phyloP scores from a whole-genome alignment of 2,329 filamentous ascomycete genomes.

The Calonectria ilicicola region DNA sequence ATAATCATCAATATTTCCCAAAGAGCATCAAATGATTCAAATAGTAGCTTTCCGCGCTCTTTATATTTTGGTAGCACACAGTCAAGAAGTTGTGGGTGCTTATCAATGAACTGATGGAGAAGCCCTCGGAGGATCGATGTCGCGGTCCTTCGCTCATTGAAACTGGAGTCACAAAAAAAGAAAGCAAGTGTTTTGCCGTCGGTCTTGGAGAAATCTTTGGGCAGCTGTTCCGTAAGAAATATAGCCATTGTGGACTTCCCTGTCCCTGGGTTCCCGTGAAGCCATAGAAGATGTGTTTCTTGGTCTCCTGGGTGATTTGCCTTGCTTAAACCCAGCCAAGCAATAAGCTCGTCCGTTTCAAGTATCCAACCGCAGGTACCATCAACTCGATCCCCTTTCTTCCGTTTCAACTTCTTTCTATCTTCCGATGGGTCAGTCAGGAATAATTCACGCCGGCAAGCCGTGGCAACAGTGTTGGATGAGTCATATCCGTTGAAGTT shows the following conservation, averaged over 20 bases:
- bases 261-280: constrained; percentile 36
- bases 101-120: constrained; percentile 34
- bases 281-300: constrained; percentile 27
- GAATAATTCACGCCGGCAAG: constrained; percentile 32
- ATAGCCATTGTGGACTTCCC: constrained; percentile 40
- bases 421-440: constrained; percentile 36
- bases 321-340: constrained; percentile 27
- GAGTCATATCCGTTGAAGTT: not conserved
- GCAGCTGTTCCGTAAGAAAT: constrained; percentile 37
- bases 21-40: constrained; percentile 37
- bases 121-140: constrained; percentile 39
- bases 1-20: constrained; percentile 34
- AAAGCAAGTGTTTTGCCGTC: constrained; percentile 31
- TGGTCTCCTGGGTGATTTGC: not conserved
- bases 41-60: constrained; percentile 22
- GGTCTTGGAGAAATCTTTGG: constrained; percentile 16
- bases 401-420: constrained; percentile 32
- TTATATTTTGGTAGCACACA: constrained; percentile 35
- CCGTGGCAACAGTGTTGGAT: not conserved
- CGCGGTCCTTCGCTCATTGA: constrained; percentile 36
- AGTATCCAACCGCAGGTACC: constrained; percentile 38
- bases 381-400: constrained; percentile 32
- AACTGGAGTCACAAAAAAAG: constrained; percentile 41
- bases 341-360: constrained; percentile 26
- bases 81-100: constrained; percentile 31